phyloP scores from a whole-genome alignment of 2,329 filamentous ascomycete species.

The Penicillium sumatraense region DNA sequence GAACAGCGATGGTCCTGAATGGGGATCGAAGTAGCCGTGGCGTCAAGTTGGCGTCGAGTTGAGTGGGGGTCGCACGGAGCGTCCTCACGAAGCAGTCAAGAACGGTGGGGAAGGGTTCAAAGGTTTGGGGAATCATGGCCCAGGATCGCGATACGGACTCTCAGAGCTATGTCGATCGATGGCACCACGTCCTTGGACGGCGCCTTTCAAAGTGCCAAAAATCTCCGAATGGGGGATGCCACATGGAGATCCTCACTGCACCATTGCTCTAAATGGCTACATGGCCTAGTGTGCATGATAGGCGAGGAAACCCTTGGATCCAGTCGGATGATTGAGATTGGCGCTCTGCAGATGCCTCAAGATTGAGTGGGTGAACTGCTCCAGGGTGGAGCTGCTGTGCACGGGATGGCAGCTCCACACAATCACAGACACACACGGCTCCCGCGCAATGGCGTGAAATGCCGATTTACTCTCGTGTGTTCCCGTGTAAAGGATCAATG shows the following conservation, averaged over 20 bases:
- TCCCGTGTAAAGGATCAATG: background rate
- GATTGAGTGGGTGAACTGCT: slow-evolving; percentile 11
- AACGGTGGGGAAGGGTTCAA: slow-evolving; percentile 20
- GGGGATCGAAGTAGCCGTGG: slow-evolving; percentile 7
- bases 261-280: background rate
- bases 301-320: slow-evolving; percentile 10
- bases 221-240: slow-evolving; percentile 9
- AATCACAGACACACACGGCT: background rate
- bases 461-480: slow-evolving; percentile 1
- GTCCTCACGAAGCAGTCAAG: slow-evolving; percentile 20
- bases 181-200: background rate
- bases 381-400: slow-evolving; percentile 9
- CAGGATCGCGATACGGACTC: slow-evolving; percentile 14
- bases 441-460: slow-evolving; percentile 3
- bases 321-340: slow-evolving; percentile 19
- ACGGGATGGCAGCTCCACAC: slow-evolving; percentile 20
- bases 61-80: slow-evolving; percentile 20
- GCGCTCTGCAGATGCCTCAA: slow-evolving; percentile 18
- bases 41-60: slow-evolving; percentile 14
- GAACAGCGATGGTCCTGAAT: slow-evolving; percentile 3
- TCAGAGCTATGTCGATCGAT: slow-evolving; percentile 14
- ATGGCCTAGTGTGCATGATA: slow-evolving; percentile 12
- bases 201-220: slow-evolving; percentile 2
- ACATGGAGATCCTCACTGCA: background rate
- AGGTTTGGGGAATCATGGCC: slow-evolving; percentile 17